These are phyloP conservation scores for Trichopus zeylanicus DNA, from an alignment of 116 monocot species.

Conservation along the genomic window DNA sequence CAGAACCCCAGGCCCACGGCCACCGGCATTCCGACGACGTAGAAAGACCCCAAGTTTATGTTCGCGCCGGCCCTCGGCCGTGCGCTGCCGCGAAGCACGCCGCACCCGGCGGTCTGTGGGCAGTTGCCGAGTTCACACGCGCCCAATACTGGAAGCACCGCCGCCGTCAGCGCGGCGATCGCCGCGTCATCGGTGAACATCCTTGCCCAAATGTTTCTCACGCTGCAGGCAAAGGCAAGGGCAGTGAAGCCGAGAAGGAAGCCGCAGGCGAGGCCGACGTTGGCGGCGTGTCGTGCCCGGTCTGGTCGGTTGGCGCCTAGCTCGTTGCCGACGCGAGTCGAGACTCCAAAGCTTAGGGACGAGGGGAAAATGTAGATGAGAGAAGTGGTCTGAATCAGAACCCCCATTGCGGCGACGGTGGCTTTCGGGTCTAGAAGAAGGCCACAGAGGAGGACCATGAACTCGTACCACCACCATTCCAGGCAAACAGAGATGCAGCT, in stretches of 20 bases:
- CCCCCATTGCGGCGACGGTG: conserved; percentile 53
- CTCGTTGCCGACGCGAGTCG: conserved; percentile 52
- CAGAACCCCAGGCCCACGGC: conserved; percentile 31
- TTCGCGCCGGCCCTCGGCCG: conserved; percentile 24
- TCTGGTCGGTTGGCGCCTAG: conserved; percentile 47
- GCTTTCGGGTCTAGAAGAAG: conserved; percentile 33
- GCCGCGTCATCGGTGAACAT: conserved; percentile 37
- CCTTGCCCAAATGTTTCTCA: conserved; percentile 33
- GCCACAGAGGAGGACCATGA: conserved; percentile 34
- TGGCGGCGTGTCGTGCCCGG: conserved; percentile 25
- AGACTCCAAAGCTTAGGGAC: conserved; percentile 46
- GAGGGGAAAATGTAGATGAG: conserved; percentile 55
- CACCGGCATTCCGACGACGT: conserved; percentile 30
- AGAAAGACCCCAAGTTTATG: conserved; percentile 36
- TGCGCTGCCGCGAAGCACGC: conserved; percentile 29
- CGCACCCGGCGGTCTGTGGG: conserved; percentile 52
- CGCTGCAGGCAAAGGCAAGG: conserved; percentile 24
- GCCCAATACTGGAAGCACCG: conserved; percentile 40
- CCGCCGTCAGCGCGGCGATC: conserved; percentile 24
- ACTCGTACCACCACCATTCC: conserved; percentile 61
- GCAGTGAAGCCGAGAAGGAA: conserved; percentile 28
- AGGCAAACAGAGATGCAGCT: conserved; percentile 53
- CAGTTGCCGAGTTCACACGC: conserved; percentile 55
- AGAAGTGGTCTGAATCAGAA: conserved; percentile 52
- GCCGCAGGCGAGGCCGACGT: conserved; percentile 27